These are phyloP conservation scores for Luvunga scandens DNA, from an alignment of 345 rosid species.

Conservation along the genomic window DNA sequence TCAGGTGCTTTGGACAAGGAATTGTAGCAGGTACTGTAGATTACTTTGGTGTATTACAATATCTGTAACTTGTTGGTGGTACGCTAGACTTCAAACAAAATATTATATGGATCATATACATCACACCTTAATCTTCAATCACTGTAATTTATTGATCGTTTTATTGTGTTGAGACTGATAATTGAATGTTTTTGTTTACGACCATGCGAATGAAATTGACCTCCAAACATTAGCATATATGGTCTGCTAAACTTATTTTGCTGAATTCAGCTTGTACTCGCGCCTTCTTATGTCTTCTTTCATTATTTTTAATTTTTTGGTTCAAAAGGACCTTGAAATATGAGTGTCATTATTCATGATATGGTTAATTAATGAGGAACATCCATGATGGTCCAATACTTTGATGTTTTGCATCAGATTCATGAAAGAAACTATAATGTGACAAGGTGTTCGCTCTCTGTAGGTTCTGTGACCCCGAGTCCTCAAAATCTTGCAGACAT, in stretches of 20 bases:
- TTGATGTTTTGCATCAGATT: background rate
- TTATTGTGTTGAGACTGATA: background rate
- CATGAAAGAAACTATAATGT: background rate
- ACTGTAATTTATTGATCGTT: background rate
- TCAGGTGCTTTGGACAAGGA: conserved; percentile 66
- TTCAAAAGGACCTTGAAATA: background rate
- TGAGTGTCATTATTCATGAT: background rate
- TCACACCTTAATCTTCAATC: background rate
- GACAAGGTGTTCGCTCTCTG: background rate
- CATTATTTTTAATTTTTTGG: background rate
- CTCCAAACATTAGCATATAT: background rate
- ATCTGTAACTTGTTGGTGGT: background rate
- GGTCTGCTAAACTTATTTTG: background rate
- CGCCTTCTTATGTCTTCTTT: background rate
- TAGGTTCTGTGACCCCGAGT: conserved; percentile 38
- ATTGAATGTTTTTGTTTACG: background rate
- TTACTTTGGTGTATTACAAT: background rate
- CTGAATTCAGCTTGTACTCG: background rate
- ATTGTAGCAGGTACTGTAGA: conserved; percentile 44
- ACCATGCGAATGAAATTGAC: background rate
- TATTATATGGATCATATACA: background rate
- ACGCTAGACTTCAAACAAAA: background rate
- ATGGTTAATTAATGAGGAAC: background rate
- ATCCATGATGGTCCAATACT: background rate
- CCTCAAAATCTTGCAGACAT: conserved; percentile 35